Percentiles rank a stretch among this genome's conserved stretches.
Conservation (phyloP, 371 early-diverging fungal genomes). For the Circinella umbellata region DNA sequence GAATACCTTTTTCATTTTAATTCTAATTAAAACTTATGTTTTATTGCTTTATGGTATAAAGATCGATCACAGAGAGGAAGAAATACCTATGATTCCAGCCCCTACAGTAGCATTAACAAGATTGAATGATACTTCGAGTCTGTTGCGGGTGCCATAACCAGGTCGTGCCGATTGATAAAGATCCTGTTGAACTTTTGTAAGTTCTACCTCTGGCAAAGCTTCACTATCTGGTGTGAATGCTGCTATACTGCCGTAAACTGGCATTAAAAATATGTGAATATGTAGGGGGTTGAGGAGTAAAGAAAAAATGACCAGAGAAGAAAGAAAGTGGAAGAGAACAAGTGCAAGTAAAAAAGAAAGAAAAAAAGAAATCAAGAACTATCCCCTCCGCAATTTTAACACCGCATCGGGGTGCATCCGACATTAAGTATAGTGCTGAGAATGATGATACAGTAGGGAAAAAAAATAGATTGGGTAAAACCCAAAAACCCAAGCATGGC, state of each 20-base stretch:
- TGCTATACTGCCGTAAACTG: conserved; percentile 12
- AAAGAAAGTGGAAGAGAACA: neutral
- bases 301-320: neutral
- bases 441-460: too few relatives aligned
- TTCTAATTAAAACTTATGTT: too few relatives aligned
- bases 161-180: conserved; percentile 30
- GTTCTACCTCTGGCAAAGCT: neutral
- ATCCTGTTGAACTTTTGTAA: conserved; percentile 17
- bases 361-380: neutral
- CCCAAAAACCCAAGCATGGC: too few relatives aligned
- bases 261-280: conserved; percentile 11
- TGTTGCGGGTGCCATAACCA: conserved; percentile 30
- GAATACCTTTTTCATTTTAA: conserved; percentile 11
- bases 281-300: neutral
- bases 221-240: neutral
- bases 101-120: conserved; percentile 58
- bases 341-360: neutral
- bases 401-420: neutral
- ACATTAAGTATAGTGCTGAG: too few relatives aligned
- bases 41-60: too few relatives aligned
- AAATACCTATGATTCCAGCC: conserved; percentile 49
- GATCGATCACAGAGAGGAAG: too few relatives aligned
- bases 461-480: too few relatives aligned
- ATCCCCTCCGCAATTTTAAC: neutral
- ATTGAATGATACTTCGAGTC: conserved; percentile 38